phyloP scores from a whole-genome alignment of 805 yeast species.

The Nakazawaea ambrosiae region DNA sequence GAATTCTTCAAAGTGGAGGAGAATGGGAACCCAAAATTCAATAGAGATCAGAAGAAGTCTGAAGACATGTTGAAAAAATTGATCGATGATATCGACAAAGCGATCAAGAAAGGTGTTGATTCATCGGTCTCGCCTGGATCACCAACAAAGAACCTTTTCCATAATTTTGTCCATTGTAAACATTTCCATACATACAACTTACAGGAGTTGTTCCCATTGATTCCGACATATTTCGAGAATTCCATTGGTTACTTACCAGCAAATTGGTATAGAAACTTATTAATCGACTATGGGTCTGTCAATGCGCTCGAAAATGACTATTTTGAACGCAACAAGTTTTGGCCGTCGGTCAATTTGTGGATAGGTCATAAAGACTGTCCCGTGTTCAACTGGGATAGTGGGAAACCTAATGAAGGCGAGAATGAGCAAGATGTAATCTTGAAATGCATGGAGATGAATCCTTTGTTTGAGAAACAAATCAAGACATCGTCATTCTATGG shows the following conservation, averaged over 20 bases:
- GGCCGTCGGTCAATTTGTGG: conserved; percentile 2
- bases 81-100: conserved; percentile 1
- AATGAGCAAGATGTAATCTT: conserved; percentile 2
- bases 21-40: neutral
- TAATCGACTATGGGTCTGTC: conserved; percentile 9
- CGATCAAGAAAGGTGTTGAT: neutral
- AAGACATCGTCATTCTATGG: conserved; percentile 2
- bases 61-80: neutral
- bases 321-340: conserved; percentile 4
- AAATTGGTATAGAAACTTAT: conserved; percentile 6
- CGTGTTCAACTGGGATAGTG: neutral
- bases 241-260: conserved; percentile 6
- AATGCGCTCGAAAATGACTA: neutral
- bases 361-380: conserved; percentile 6
- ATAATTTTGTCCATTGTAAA: conserved; percentile 9
- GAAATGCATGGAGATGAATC: conserved; percentile 1
- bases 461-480: conserved; percentile 2
- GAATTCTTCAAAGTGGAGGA: conserved; percentile 1
- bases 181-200: conserved; percentile 14
- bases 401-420: conserved; percentile 1
- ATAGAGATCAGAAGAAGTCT: conserved; percentile 1
- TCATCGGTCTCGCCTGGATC: neutral
- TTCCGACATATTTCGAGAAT: conserved; percentile 33
- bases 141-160: conserved; percentile 4
- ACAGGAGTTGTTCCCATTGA: conserved; percentile 38